Conservation (phyloP, 345 rosid genomes). For the Geranium rotundifolium region DNA sequence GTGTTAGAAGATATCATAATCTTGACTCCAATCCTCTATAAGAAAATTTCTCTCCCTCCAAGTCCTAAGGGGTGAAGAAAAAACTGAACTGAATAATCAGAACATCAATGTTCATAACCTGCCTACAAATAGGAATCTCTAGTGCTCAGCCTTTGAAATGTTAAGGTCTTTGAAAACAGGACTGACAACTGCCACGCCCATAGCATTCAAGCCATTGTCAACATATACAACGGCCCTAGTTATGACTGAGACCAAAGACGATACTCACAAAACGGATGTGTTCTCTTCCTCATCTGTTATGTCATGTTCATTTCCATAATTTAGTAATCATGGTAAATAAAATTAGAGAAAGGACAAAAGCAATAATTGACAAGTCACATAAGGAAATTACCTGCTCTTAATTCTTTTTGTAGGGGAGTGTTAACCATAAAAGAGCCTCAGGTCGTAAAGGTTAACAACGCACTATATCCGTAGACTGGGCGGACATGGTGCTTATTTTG, state of each 20-base stretch:
- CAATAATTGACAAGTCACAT: background rate
- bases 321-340: too few species aligned
- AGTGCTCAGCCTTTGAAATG: constrained; percentile 43
- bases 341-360: background rate
- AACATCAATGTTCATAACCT: too few species aligned
- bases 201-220: constrained; percentile 88
- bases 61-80: too few species aligned
- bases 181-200: constrained; percentile 90
- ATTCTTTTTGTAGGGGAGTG: constrained; percentile 79
- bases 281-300: constrained; percentile 97
- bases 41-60: too few species aligned
- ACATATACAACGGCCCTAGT: too few species aligned
- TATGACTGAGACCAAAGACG: constrained; percentile 86
- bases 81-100: too few species aligned
- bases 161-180: constrained; percentile 63
- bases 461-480: too few species aligned
- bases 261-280: constrained; percentile 78
- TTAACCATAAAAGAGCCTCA: too few species aligned
- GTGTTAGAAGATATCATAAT: too few species aligned
- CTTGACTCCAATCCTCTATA: too few species aligned
- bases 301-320: constrained; percentile 7
- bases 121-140: constrained; percentile 13
- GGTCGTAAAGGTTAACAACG: too few species aligned
- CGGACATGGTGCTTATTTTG: too few species aligned
- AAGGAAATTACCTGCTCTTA: constrained; percentile 58